Percentiles rank a stretch among this genome's conserved stretches.
Conservation (phyloP, 2,329 filamentous ascomycete genomes). For the Aspergillus niger region DNA sequence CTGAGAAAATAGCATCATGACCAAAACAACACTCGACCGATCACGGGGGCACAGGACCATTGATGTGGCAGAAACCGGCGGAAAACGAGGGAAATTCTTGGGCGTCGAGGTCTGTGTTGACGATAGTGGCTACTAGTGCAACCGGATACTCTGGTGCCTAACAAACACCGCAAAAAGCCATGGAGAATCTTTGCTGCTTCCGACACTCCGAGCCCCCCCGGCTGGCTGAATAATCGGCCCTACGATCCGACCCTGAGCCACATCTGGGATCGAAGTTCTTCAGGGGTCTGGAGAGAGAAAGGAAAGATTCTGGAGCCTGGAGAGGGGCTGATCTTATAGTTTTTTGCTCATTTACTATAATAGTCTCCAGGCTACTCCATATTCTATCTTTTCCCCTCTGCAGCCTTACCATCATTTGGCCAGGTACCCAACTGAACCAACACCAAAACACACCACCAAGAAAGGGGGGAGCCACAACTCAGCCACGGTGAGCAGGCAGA, state of each 20-base stretch:
- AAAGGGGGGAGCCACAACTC: slow-evolving; percentile 2
- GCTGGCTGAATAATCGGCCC: slow-evolving; percentile 1
- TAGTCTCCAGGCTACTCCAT: not conserved
- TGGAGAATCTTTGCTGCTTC: not conserved
- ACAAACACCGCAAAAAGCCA: slow-evolving; percentile 3
- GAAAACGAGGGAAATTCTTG: slow-evolving; percentile 1
- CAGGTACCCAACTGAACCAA: not conserved
- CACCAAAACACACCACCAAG: not conserved
- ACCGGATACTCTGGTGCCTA: slow-evolving; percentile 20
- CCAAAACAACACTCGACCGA: not conserved
- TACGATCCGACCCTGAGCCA: not conserved
- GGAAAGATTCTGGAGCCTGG: not conserved
- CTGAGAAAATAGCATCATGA: too few relatives aligned
- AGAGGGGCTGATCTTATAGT: not conserved
- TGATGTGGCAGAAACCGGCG: not conserved
- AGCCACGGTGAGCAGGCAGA: slow-evolving; percentile 13
- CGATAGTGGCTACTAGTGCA: slow-evolving; percentile 3
- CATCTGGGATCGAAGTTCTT: not conserved
- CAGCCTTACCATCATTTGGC: not conserved
- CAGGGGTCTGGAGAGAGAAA: not conserved
- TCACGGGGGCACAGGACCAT: not conserved
- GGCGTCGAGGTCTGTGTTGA: not conserved
- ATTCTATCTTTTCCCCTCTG: not conserved
- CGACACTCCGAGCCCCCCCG: slow-evolving; percentile 5
- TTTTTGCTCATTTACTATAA: too few relatives aligned